Base-by-base conservation (phyloP, 495 filamentous ascomycete species). In the Lindgomyces ingoldianus region DNA sequence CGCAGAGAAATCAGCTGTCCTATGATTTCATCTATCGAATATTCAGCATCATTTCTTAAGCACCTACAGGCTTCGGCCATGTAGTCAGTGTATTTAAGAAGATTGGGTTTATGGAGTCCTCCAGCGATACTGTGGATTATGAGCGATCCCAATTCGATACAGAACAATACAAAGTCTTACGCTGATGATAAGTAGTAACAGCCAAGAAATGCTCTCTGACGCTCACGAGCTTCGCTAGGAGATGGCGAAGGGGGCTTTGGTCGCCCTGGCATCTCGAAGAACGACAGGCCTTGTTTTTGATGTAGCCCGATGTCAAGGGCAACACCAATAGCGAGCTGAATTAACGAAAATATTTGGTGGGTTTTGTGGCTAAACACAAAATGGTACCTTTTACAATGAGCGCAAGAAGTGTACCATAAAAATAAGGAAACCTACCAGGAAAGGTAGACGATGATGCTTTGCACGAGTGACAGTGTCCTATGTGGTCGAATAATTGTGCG, bases 171-270 rank as follows among this genome's bases (percentile, higher is more conserved):
- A 2, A 59, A 27, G 12, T 3, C 66, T 59, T 71, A 75, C 72
- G 66, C 52, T 27, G 74, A 70, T n/a, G 64, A 69, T 19, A 75
- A 26, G 22, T 57, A 72, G 48, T 74, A 74, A 45, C 66, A 70
- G 24, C 74, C 72, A 29, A 74, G 66, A 62, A 60, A 73, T 11
- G 72, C 65, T 24, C 74, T 64, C 41, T 64, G 51, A 0, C 36
- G 55, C 47, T 75, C 74, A 18, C 69, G 50, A 21, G 69, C 63
- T 57, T 65, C 64, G 9, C 36, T 18, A 1, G 47, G 12, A 26
- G 65, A 51, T 19, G 33, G 54, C 9, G n/a, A 24, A 11, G 14
- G 46, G 11, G 42, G 58, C 8, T 27, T 36, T 27, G 53, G 44
- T 11, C 46, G 10, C 1, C 64, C 64, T 1, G 56, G 50, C 3